These are phyloP conservation scores for Cokeromyces recurvatus DNA, from an alignment of 371 early-diverging fungal species.

Conservation along the genomic window DNA sequence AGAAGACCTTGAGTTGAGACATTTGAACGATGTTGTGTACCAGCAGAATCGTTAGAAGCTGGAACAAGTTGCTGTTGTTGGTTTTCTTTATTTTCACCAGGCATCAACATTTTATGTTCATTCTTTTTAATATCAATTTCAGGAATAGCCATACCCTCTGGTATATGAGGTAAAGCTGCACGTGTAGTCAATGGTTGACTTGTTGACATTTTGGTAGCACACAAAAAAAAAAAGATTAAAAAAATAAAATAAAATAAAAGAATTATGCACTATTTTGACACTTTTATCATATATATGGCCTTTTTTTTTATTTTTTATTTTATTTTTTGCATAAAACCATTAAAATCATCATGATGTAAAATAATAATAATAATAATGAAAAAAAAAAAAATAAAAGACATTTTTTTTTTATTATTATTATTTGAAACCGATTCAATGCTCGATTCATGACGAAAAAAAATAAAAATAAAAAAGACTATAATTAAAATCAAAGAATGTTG, in stretches of 20 bases:
- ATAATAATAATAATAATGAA: too few species aligned
- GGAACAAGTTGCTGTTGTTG: conserved; percentile 7
- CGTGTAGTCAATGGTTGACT: conserved; percentile 6
- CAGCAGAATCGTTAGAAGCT: background rate
- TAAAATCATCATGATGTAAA: too few species aligned
- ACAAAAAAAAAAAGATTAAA: conserved; percentile 5
- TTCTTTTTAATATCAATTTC: conserved; percentile 5
- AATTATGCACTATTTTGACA: too few species aligned
- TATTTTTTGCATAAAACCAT: too few species aligned
- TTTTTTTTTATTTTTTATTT: too few species aligned
- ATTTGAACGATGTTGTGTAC: background rate
- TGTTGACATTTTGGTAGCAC: conserved; percentile 6
- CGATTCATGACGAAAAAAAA: too few species aligned
- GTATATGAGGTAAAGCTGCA: conserved; percentile 33
- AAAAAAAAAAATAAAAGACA: too few species aligned
- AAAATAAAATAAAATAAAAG: conserved; percentile 5
- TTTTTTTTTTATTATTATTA: too few species aligned
- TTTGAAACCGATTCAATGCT: too few species aligned
- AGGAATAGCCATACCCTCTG: conserved; percentile 28
- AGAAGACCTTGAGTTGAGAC: background rate
- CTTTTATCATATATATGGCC: background rate
- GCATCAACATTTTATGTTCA: conserved; percentile 10
- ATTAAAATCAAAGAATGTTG: too few species aligned
- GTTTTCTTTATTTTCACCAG: conserved; percentile 8
- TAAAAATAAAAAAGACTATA: too few species aligned